Evolutionary conservation across 768 basidiomycete species (phyloP), one percentile per base, ranked within the genome.

Genomic region (Sporobolomyces pararoseus): DNA sequence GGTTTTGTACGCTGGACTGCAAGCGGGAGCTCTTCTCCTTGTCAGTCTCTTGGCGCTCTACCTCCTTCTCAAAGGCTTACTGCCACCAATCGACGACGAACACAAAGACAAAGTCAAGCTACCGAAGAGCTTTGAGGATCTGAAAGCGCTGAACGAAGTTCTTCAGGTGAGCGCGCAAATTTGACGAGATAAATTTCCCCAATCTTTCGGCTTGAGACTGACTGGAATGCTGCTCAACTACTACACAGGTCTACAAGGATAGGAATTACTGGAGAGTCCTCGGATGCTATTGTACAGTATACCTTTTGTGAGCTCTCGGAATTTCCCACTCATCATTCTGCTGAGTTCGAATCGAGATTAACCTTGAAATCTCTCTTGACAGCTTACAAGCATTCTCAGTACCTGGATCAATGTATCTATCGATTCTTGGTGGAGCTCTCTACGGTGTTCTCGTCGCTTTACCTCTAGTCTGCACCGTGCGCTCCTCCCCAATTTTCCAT

Each of bases 361-460:
- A 46, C 27, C 19, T 4, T 9, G 27, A 21, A 50, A n/a, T 23
- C 51, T 25, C 17, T 55, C 58, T 52, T 53, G 46, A 14, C 77
- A 95, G 93, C 81, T 83, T 97, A 10, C 94, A 98, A 83, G 91
- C 92, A 0, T 98, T 97, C 81, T 94, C 93, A 10, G 84, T 97
- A 10, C 52, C 64, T 6, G 64, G 94, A 1, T 95, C 92, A 50
- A 95, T 98, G 93, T 98, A 98, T 78, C 85, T 98, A 55, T 92
- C 92, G 62, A 96, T 98, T 76, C 65, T 97, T 17, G 93, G 90
- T 25, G 95, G 95, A 39, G 95, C 95, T 0, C 89, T 96, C 5
- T 98, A 92, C 87, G 94, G 94, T 46, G 87, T 95, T 34, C 80
- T 89, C 3, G 81, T 86, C 16, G 94, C 94, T 0, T 83, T 97